These are phyloP conservation scores for Pelargonium cotyledonis DNA, from an alignment of 441 rosid species.

Conservation along the genomic window DNA sequence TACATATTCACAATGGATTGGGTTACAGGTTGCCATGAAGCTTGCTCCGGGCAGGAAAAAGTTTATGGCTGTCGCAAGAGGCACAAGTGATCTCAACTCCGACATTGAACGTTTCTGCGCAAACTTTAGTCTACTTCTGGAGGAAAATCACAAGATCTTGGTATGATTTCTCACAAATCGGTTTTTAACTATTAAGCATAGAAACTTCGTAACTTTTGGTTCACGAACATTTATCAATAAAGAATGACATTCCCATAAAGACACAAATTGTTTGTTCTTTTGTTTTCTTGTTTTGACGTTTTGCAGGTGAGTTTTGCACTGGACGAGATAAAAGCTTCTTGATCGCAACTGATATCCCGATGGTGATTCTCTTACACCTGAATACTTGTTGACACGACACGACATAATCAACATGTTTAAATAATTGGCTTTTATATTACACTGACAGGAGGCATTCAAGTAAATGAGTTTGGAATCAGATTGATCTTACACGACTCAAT, in stretches of 20 bases:
- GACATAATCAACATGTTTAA: no score
- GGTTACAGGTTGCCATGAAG: conserved; percentile 75
- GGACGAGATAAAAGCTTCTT: conserved; percentile 10
- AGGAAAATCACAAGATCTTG: conserved; percentile 84
- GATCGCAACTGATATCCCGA: neutral
- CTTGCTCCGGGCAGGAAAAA: conserved; percentile 92
- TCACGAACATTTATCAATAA: no score
- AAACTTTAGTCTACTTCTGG: conserved; percentile 65
- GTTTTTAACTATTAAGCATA: no score
- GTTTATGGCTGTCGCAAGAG: conserved; percentile 79
- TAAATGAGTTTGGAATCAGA: no score
- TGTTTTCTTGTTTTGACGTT: neutral
- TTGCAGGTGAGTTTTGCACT: conserved; percentile 1
- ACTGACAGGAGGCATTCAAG: no score
- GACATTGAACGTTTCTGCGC: conserved; percentile 81
- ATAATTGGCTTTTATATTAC: no score
- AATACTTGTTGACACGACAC: no score
- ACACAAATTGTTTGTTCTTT: neutral
- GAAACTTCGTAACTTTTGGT: no score
- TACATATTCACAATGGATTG: neutral
- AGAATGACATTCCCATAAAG: neutral
- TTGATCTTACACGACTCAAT: no score
- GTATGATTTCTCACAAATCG: conserved; percentile 29
- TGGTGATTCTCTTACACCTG: no score
- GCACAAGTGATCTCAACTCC: conserved; percentile 62